A percentile compares a stretch with the other conserved stretches of the same genome.
Evolutionary conservation across 2,329 filamentous ascomycete genomes (phyloP).

Genomic region (Trichophyton simii): DNA sequence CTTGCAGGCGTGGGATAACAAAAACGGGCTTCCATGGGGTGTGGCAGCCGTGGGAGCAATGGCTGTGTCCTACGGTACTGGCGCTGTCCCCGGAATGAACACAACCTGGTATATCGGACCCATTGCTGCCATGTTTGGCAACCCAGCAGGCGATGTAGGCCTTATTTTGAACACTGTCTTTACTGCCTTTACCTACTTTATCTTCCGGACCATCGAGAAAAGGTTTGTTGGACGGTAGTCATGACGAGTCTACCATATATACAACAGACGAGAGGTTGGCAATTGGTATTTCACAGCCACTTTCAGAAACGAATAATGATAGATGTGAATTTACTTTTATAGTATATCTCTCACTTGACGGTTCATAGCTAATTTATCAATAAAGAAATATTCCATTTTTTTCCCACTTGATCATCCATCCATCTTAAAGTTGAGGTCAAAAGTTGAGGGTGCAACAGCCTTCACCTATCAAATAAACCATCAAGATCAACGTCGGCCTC

Average conservation of each 20-base stretch:
- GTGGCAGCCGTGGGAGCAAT: constrained; percentile 15
- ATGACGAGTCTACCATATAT: neutral
- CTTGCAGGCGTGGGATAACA: constrained; percentile 36
- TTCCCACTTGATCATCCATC: no score
- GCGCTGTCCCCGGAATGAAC: neutral
- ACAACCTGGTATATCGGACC: constrained; percentile 4
- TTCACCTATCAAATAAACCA: no score
- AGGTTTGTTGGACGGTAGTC: constrained; percentile 6
- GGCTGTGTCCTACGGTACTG: neutral
- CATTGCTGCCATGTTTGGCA: constrained; percentile 2
- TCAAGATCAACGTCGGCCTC: neutral
- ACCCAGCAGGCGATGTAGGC: neutral
- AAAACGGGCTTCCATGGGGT: constrained; percentile 30
- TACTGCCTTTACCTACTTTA: neutral
- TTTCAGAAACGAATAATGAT: no score
- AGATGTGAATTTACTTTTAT: no score
- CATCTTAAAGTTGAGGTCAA: no score
- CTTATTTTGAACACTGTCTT: neutral
- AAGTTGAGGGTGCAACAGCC: no score
- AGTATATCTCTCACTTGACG: no score
- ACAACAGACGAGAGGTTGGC: neutral
- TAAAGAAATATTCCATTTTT: no score
- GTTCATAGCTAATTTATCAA: no score
- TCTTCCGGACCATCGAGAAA: constrained; percentile 2
- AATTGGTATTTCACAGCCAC: no score